Conservation (phyloP, 73 alveolate species). For the Durusdinium trenchii region DNA sequence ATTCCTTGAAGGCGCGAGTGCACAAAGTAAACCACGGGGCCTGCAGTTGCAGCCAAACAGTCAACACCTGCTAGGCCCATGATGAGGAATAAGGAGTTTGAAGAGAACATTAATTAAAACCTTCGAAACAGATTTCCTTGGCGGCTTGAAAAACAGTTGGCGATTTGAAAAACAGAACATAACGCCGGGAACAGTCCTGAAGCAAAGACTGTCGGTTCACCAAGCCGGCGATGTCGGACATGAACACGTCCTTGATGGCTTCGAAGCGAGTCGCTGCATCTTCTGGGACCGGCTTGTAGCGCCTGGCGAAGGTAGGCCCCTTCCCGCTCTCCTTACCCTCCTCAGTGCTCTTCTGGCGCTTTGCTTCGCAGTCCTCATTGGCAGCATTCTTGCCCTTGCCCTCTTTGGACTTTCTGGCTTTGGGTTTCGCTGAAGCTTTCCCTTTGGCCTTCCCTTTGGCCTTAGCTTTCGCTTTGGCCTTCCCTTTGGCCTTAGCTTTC, state of each 20-base stretch:
- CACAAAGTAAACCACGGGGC: neutral
- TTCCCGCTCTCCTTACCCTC: neutral
- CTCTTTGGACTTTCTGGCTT: no score
- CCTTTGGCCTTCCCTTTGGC: neutral
- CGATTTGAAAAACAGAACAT: neutral
- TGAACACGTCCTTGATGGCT: constrained; percentile 23
- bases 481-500: neutral
- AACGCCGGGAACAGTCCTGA: neutral
- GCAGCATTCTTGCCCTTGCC: neutral
- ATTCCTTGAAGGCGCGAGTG: neutral
- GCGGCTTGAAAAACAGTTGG: neutral
- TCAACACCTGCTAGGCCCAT: no score
- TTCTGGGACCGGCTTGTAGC: neutral
- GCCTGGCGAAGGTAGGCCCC: neutral
- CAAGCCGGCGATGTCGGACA: neutral
- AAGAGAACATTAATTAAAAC: neutral
- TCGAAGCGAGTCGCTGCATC: neutral
- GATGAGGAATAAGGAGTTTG: no score
- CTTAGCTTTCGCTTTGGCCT: neutral
- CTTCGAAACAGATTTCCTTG: neutral
- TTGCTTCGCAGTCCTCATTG: neutral
- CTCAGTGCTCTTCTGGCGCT: neutral
- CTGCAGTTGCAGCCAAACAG: neutral
- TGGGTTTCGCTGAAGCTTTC: no score
- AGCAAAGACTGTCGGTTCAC: neutral